A percentile compares a stretch with the other conserved stretches of the same genome.
These are phyloP conservation scores for Exophiala viscosa DNA, from an alignment of 2,329 filamentous ascomycete species.

Conservation along the genomic window DNA sequence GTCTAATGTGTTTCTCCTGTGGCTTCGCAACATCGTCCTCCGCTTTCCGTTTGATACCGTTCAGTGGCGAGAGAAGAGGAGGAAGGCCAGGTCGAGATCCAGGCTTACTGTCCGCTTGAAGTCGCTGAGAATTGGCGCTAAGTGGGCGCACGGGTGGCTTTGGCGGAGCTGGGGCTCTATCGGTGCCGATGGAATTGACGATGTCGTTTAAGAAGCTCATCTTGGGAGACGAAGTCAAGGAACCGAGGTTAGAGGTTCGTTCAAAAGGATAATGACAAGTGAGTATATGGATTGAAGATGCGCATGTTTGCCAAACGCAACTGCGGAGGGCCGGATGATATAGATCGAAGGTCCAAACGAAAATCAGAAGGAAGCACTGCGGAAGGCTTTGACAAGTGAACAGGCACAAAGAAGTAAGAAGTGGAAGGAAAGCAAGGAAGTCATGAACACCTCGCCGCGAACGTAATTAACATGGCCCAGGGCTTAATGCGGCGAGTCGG, in stretches of 20 bases:
- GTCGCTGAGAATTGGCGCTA: slow-evolving; percentile 16
- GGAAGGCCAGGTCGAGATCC: slow-evolving; percentile 9
- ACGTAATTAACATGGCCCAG: slow-evolving; percentile 7
- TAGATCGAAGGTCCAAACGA: background rate
- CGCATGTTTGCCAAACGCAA: slow-evolving; percentile 9
- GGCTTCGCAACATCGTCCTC: slow-evolving; percentile 19
- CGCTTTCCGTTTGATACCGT: slow-evolving; percentile 26
- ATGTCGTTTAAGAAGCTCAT: slow-evolving; percentile 48
- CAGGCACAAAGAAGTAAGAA: background rate
- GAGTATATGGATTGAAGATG: slow-evolving; percentile 1
- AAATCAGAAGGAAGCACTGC: background rate
- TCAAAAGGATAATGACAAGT: slow-evolving; percentile 4
- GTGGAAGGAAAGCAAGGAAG: slow-evolving; percentile 5
- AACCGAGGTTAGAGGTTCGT: background rate
- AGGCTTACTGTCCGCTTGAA: slow-evolving; percentile 8
- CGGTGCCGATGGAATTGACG: slow-evolving; percentile 48
- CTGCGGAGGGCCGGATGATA: background rate
- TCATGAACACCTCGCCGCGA: slow-evolving; percentile 5
- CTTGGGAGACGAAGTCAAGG: slow-evolving; percentile 1
- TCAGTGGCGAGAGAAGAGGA: slow-evolving; percentile 12
- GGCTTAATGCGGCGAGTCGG: slow-evolving; percentile 2
- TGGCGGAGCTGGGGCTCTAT: slow-evolving; percentile 29
- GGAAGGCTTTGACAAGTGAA: background rate
- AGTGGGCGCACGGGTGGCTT: slow-evolving; percentile 13
- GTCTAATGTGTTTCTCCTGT: slow-evolving; percentile 20